Evolutionary conservation across 2,329 filamentous ascomycete genomes (phyloP), one percentile per base, ranked within the genome.

Genomic region (Lasiodiplodia sp.): DNA sequence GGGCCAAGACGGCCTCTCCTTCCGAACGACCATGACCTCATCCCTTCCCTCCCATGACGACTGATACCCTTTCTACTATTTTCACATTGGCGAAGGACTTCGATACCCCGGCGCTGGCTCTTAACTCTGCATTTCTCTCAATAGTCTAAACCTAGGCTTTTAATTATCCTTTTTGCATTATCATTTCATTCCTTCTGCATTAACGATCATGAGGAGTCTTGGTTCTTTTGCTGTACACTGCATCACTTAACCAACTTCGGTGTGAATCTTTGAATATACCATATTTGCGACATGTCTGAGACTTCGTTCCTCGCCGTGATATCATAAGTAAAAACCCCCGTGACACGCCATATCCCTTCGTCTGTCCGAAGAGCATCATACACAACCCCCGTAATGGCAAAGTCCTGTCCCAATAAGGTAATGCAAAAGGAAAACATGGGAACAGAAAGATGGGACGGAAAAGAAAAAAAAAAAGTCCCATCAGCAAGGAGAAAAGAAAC

Each of bases 21-120:
- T 47, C 18, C 21, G 44, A 47, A 47, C n/a, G 44, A n/a, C 28
- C 18, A 57, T 51, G 38, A 49, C 38, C 25, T 34, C 16, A 44
- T 49, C 58, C 38, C 10, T 31, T 23, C 53, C 31, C 56, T 11
- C 25, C 18, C 3, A 63, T 62, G 14, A 63, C 6, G 58, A 63
- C 40, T 49, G 40, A 63, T 63, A 63, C 58, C 58, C 58, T 31
- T 62, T 49, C 56, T 63, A 47, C 44, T 47, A 21, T 47, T 14
- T 51, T 63, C 21, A n/a, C 40, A 8, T 12, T 21, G 40, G 38
- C 14, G 58, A 44, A 44, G 21, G 18, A 44, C 18, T n/a, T 34
- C 16, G 40, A 63, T 63, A 63, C 58, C 58, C 58, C 47, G 28
- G 58, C 23, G 40, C 44, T 63, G 40, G 58, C 25, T 63, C n/a